Evolutionary conservation across 202 grass and related monocot species (phyloP), one percentile per base, ranked within the genome.

Genomic region (Tripidium arundinaceum): DNA sequence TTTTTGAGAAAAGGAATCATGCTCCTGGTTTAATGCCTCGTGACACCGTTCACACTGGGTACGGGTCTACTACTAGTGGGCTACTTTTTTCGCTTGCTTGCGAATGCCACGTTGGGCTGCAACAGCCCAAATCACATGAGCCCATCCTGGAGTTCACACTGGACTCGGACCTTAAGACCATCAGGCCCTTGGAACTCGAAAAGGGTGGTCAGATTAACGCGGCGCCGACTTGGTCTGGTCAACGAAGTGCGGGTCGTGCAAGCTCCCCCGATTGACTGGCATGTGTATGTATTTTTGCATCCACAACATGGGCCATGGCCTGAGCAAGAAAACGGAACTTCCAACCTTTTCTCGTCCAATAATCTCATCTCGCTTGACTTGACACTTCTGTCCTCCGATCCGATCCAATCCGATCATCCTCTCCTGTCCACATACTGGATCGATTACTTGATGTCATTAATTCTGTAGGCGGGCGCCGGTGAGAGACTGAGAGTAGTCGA

Each of bases 191-290:
- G 40, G 25, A 71, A 71, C 25, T 31, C 14, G 68, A 71, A 49
- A 71, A 19, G 1, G 25, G 15, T 19, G 68, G 68, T 71, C 68
- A 49, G 42, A 71, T 71, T 49, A 70, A 49, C 68, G 26, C 68
- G 68, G 68, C 68, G 2, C 2, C 15, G 68, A 71, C 68, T 47
- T 70, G 68, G 68, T 70, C 68, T n/a, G 42, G 68, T 71, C 68
- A 29, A 7, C 66, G 7, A 43, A 70, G 13, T 28, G 14, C 24
- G 11, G 14, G 22, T 46, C 22, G 67, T 46, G 40, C 22, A 27
- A 46, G 39, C 21, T 57, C 54, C 10, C 54, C 1, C 22, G 3
- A 25, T 25, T 58, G 54, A 25, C 22, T 25, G 54, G 22, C 40
- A 11, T 24, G 34, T 39, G 29, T 22, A 39, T 21, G n/a, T n/a